These are phyloP conservation scores for Penicillium manginii DNA, from an alignment of 495 filamentous ascomycete genomes.

Conservation along the genomic window DNA sequence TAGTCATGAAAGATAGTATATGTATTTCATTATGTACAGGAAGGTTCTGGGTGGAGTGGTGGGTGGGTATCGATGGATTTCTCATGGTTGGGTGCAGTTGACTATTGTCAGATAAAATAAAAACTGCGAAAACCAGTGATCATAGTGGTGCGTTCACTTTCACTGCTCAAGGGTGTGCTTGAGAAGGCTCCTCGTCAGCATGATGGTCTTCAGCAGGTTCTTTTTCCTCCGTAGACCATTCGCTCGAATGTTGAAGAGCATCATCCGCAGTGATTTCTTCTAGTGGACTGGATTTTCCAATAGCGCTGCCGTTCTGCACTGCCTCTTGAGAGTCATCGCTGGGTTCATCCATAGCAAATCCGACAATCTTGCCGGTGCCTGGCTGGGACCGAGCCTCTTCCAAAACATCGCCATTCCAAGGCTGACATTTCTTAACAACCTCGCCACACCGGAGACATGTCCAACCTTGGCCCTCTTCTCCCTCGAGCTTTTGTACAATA, in stretches of 20 bases:
- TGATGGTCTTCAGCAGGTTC: conserved; percentile 22
- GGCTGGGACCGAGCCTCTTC: conserved; percentile 55
- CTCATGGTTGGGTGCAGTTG: background rate
- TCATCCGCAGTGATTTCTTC: conserved; percentile 40
- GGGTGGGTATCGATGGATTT: conserved; percentile 25
- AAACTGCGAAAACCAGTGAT: background rate
- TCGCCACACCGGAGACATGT: conserved; percentile 90
- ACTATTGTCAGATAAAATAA: background rate
- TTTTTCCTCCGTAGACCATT: conserved; percentile 43
- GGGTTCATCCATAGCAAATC: conserved; percentile 62
- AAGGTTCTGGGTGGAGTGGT: background rate
- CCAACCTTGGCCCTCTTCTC: conserved; percentile 96
- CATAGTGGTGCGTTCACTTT: background rate
- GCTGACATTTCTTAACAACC: conserved; percentile 82
- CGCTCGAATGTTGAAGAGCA: conserved; percentile 38
- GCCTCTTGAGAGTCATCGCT: conserved; percentile 18
- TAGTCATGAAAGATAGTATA: background rate
- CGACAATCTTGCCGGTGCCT: conserved; percentile 65
- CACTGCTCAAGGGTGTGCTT: conserved; percentile 2
- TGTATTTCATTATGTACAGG: conserved; percentile 17
- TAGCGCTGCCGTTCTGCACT: conserved; percentile 8
- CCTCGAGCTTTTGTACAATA: conserved; percentile 84
- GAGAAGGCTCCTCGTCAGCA: conserved; percentile 8
- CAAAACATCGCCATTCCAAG: conserved; percentile 89
- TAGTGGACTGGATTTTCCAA: conserved; percentile 28